phyloP scores from a whole-genome alignment of 164 flowering plant species.

The Platanus orientalis region DNA sequence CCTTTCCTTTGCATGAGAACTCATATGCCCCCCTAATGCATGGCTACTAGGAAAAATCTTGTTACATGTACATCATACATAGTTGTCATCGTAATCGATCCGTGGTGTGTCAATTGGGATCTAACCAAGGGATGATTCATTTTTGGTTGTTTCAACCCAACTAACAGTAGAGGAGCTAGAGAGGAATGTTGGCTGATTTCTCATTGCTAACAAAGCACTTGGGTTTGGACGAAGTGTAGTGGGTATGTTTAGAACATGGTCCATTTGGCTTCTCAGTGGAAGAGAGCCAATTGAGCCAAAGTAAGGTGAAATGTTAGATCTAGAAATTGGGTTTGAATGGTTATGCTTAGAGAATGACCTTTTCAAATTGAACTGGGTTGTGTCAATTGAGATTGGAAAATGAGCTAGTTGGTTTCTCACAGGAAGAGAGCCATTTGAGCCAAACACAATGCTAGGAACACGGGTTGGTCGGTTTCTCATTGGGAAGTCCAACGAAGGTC shows the following conservation, averaged over 20 bases:
- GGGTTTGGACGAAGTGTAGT: neutral
- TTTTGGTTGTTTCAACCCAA: neutral
- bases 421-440: neutral
- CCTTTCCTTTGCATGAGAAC: neutral
- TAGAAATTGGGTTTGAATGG: neutral
- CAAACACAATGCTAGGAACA: neutral
- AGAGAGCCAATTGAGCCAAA: neutral
- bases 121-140: neutral
- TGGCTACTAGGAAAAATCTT: conserved; percentile 1
- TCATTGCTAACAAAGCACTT: too few relatives aligned
- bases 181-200: neutral
- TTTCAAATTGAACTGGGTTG: neutral
- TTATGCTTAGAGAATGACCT: neutral
- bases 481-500: neutral
- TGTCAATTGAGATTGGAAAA: neutral
- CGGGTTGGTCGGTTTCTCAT: neutral
- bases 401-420: neutral
- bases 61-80: neutral
- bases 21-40: conserved; percentile 8
- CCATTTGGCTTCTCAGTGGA: neutral
- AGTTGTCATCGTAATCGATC: neutral
- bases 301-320: neutral
- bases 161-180: neutral
- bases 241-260: neutral
- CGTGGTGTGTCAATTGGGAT: neutral